Conservation (phyloP, 768 basidiomycete genomes). For the Mycena crocata region DNA sequence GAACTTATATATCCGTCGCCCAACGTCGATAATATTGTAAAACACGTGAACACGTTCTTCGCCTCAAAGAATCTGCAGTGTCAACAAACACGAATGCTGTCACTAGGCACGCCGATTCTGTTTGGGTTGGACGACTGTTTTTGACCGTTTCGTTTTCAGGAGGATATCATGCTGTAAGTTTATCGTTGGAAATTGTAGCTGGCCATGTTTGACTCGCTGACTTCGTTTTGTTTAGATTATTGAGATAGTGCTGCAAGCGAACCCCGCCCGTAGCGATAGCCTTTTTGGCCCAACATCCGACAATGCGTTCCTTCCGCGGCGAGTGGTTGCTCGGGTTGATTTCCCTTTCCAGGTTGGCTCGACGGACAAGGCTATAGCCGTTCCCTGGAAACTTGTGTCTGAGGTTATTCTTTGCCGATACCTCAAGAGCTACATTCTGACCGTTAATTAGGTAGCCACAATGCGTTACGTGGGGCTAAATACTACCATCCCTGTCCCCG, state of each 20-base stretch:
- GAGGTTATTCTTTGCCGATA: not conserved
- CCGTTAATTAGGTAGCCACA: constrained; percentile 19
- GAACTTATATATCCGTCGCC: not conserved
- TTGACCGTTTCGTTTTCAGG: not conserved
- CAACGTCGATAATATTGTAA: not conserved
- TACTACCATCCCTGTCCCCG: constrained; percentile 26
- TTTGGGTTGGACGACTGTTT: not conserved
- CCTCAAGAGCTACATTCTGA: not conserved
- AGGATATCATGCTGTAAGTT: not conserved
- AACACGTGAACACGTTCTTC: not conserved
- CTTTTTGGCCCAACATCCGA: too few relatives aligned
- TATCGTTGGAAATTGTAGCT: too few relatives aligned
- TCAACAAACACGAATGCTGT: not conserved
- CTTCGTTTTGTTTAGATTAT: too few relatives aligned
- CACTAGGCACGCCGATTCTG: not conserved
- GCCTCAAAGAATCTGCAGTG: not conserved
- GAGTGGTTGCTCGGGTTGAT: constrained; percentile 8
- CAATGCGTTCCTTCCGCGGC: too few relatives aligned
- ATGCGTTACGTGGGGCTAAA: constrained; percentile 20
- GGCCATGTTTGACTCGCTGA: too few relatives aligned
- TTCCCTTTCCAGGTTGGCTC: not conserved
- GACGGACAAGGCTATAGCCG: not conserved
- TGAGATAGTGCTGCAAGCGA: too few relatives aligned
- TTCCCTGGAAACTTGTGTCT: not conserved
- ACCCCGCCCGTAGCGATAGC: too few relatives aligned